Base-by-base conservation (phyloP, 1,284 basidiomycete species). In the Sphagnurus paluster region DNA sequence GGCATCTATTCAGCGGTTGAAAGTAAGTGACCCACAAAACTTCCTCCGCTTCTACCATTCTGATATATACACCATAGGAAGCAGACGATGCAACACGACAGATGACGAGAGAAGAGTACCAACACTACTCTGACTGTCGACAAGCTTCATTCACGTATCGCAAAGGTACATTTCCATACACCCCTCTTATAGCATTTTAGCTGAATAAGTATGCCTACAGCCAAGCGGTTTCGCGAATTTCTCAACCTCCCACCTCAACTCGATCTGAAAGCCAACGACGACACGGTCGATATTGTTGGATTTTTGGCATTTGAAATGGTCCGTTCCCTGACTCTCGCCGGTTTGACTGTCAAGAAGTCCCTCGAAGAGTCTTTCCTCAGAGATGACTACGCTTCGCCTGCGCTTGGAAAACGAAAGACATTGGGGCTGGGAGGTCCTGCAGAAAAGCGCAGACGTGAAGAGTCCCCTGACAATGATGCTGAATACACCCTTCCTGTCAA, bases 281-380 rank as follows among this genome's bases (percentile, higher is more conserved):
- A 98, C 64, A 96, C 95, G 3, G 78, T 97, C 57, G 95, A 98
- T 62, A 95, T 98, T 49, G 89, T 98, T 52, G 96, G 96, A 13
- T 98, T 98, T 69, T 79, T 98, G 23, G 90, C 93, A 0, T 98
- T 97, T 66, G 95, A 98, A 67, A 95, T 97, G 83, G 95, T 98
- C 25, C 84, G 94, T 32, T 90, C 91, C 2, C 76, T 98, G 29
- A 96, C 93, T 4, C 77, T 94, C 34, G 90, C 89, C 1, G 93
- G 90, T 1, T 75, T 93, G 19, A 82, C 87, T 28, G 86, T 95
- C 53, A 91, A 91, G 67, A 84, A 81, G 55, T 76, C 82, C 2
- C 72, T 90, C 14, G 89, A 91, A 62, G 87, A 90, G 50, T 79
- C 84, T 1, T 77, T 80, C 56, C 63, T 87, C 16, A 76, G 79